These are phyloP conservation scores for Agaricus bisporus DNA, from an alignment of 768 basidiomycete genomes.

Conservation along the genomic window DNA sequence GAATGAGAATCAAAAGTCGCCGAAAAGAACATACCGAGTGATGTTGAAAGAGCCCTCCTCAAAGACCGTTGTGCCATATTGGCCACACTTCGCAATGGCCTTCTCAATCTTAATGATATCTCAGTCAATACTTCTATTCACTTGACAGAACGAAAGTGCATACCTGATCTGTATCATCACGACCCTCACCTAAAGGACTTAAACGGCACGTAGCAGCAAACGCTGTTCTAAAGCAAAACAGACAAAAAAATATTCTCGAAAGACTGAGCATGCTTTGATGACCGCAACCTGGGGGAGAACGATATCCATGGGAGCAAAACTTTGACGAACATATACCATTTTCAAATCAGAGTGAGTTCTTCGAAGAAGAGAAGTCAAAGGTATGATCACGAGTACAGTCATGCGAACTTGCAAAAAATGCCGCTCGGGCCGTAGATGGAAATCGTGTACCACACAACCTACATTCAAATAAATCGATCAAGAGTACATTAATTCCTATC, in stretches of 20 bases:
- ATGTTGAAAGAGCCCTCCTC: constrained; percentile 43
- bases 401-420: background rate
- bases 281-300: background rate
- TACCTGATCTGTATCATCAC: constrained; percentile 36
- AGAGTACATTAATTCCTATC: background rate
- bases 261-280: background rate
- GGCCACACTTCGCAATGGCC: constrained; percentile 44
- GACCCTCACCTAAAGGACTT: constrained; percentile 28
- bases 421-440: background rate
- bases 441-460: background rate
- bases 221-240: background rate
- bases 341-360: background rate
- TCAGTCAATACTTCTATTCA: background rate
- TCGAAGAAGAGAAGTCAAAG: constrained; percentile 8
- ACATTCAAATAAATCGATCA: background rate
- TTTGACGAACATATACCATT: background rate
- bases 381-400: constrained; percentile 5
- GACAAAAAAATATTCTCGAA: background rate
- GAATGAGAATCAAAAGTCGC: background rate
- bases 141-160: background rate
- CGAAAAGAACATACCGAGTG: constrained; percentile 29
- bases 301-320: background rate
- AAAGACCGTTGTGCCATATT: constrained; percentile 39
- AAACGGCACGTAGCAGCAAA: constrained; percentile 11
- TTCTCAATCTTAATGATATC: constrained; percentile 30